Conservation (phyloP, 345 rosid species). For the Citrus cavaleriei region DNA sequence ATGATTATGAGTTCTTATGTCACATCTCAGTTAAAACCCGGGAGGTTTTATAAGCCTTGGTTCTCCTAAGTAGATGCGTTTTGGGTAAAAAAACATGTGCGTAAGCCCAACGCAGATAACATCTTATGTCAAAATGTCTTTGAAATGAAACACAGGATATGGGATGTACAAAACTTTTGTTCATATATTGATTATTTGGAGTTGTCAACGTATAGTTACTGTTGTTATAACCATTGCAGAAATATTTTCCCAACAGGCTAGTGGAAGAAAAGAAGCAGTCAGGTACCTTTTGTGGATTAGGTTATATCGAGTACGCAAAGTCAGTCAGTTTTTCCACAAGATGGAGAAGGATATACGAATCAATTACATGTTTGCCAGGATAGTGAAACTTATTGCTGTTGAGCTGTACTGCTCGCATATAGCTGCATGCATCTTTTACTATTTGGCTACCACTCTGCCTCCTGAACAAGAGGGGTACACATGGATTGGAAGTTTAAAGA, state of each 20-base stretch:
- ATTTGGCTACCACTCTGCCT: conserved; percentile 80
- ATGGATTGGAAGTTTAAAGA: conserved; percentile 84
- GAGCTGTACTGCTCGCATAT: conserved; percentile 90
- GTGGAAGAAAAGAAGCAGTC: conserved; percentile 61
- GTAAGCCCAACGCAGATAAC: too few species aligned
- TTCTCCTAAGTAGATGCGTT: too few species aligned
- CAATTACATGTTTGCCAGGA: conserved; percentile 68
- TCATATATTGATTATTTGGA: background rate
- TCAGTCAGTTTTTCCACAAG: conserved; percentile 42
- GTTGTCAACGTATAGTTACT: background rate
- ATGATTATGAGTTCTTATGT: too few species aligned
- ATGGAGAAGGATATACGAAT: conserved; percentile 78
- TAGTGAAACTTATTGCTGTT: conserved; percentile 67
- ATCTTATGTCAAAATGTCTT: too few species aligned
- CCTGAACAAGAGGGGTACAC: conserved; percentile 62
- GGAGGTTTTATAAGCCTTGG: too few species aligned
- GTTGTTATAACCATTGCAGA: background rate
- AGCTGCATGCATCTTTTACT: conserved; percentile 87
- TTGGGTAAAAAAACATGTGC: too few species aligned
- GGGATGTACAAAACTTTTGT: too few species aligned
- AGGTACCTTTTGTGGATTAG: conserved; percentile 82
- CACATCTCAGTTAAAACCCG: too few species aligned
- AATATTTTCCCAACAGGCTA: conserved; percentile 26
- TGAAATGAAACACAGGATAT: too few species aligned
- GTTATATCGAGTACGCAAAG: conserved; percentile 62